phyloP scores from a whole-genome alignment of 495 filamentous ascomycete species.

The Aspergillus funiculosus region DNA sequence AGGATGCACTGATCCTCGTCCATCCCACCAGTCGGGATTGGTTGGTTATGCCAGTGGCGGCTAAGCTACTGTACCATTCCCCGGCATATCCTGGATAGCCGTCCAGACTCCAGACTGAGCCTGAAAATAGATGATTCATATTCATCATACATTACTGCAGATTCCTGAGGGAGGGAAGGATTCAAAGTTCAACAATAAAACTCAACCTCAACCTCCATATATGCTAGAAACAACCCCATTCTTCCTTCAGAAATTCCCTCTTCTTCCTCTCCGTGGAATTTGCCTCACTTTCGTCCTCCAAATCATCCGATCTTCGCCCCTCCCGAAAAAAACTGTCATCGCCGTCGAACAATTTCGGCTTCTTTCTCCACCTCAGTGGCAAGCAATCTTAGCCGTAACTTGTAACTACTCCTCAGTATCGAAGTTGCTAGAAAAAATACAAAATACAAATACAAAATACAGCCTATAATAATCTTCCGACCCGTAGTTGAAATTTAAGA shows the following conservation, averaged over 20 bases:
- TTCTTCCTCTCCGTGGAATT: too few relatives aligned
- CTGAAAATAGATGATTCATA: slow-evolving; percentile 8
- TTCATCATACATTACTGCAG: neutral
- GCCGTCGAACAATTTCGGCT: slow-evolving; percentile 1
- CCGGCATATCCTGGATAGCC: slow-evolving; percentile 1
- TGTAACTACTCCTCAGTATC: neutral
- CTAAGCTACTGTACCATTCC: slow-evolving; percentile 6
- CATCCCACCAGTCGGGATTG: neutral
- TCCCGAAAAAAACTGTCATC: neutral
- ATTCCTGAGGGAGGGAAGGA: neutral
- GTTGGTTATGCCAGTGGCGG: slow-evolving; percentile 1
- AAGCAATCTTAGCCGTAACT: slow-evolving; percentile 7
- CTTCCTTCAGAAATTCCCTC: too few relatives aligned
- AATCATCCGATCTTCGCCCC: slow-evolving; percentile 1
- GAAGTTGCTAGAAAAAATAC: neutral
- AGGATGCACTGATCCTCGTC: neutral
- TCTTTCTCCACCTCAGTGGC: slow-evolving; percentile 13
- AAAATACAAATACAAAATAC: neutral
- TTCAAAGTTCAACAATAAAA: too few relatives aligned
- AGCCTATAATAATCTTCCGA: neutral
- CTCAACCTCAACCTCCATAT: too few relatives aligned
- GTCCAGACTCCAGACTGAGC: neutral
- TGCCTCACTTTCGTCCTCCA: neutral
- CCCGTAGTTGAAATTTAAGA: neutral
- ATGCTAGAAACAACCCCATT: too few relatives aligned